These are phyloP conservation scores for Calonectria hawksworthii DNA, from an alignment of 2,329 filamentous ascomycete genomes.

Conservation along the genomic window DNA sequence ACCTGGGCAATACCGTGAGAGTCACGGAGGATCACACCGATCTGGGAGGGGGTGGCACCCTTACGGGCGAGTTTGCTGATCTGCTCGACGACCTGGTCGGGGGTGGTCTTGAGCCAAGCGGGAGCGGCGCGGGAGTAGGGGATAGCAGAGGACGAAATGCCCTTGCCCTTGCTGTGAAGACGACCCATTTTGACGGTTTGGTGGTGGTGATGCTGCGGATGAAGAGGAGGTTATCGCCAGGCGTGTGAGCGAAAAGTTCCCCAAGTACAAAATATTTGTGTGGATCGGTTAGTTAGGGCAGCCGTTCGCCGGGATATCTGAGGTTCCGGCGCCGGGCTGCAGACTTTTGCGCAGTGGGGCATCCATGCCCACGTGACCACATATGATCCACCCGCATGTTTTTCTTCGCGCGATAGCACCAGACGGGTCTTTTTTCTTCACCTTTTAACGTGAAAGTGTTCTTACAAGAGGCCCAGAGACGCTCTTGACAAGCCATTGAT, in stretches of 20 bases:
- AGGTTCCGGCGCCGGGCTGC: background rate
- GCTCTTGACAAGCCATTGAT: background rate
- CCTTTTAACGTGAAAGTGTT: background rate
- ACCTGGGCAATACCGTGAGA: conserved; percentile 98
- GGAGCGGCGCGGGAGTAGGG: conserved; percentile 96
- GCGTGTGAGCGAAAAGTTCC: conserved; percentile 46
- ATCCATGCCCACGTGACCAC: conserved; percentile 33
- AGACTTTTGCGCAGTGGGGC: background rate
- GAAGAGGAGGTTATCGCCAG: conserved; percentile 43
- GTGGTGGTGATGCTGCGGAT: conserved; percentile 53
- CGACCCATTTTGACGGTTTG: conserved; percentile 83
- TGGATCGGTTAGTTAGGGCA: conserved; percentile 65
- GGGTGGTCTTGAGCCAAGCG: conserved; percentile 98
- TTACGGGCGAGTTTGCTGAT: conserved; percentile 99
- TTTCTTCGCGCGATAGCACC: conserved; percentile 27
- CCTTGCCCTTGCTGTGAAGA: conserved; percentile 99
- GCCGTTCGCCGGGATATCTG: conserved; percentile 24
- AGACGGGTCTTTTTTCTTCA: background rate
- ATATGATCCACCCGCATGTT: conserved; percentile 32
- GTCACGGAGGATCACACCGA: conserved; percentile 98
- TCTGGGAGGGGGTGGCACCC: conserved; percentile 98
- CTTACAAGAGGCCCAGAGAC: background rate
- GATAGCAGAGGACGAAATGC: conserved; percentile 94
- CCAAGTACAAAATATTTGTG: conserved; percentile 49
- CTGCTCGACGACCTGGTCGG: conserved; percentile 98